Conservation (phyloP, 2,329 filamentous ascomycete genomes). For the Metarhizium album region DNA sequence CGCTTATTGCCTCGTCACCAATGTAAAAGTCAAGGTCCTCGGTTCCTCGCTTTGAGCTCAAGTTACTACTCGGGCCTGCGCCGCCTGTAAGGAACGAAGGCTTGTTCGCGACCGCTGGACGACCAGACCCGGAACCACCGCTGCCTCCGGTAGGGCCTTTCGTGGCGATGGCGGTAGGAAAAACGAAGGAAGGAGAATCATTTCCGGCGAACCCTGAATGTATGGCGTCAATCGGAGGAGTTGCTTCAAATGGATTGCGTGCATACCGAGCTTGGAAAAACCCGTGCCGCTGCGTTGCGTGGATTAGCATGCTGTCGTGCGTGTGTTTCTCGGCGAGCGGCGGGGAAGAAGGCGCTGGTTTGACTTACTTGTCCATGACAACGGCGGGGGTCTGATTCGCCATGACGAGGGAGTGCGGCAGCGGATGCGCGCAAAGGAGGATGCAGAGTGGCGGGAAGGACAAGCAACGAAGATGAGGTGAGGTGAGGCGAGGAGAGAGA, state of each 20-base stretch:
- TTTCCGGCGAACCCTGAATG: conserved; percentile 88
- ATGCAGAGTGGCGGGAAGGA: not conserved
- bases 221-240: conserved; percentile 15
- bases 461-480: conserved; percentile 4
- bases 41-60: conserved; percentile 87
- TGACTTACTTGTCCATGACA: conserved; percentile 99
- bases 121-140: conserved; percentile 71
- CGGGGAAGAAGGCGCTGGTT: conserved; percentile 31
- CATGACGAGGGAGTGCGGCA: conserved; percentile 44
- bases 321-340: conserved; percentile 15
- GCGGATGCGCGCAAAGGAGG: conserved; percentile 11
- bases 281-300: conserved; percentile 74
- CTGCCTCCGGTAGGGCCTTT: conserved; percentile 65
- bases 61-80: conserved; percentile 61
- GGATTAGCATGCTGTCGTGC: conserved; percentile 20
- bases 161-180: conserved; percentile 95
- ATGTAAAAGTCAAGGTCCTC: conserved; percentile 99
- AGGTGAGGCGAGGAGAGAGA: not conserved
- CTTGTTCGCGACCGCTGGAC: conserved; percentile 86
- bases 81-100: conserved; percentile 90
- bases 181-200: conserved; percentile 97
- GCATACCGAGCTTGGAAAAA: conserved; percentile 93
- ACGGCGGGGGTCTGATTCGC: conserved; percentile 98
- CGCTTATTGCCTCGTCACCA: conserved; percentile 85
- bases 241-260: not conserved